Conservation (phyloP, 2,329 filamentous ascomycete genomes). For the Didymella sp. region DNA sequence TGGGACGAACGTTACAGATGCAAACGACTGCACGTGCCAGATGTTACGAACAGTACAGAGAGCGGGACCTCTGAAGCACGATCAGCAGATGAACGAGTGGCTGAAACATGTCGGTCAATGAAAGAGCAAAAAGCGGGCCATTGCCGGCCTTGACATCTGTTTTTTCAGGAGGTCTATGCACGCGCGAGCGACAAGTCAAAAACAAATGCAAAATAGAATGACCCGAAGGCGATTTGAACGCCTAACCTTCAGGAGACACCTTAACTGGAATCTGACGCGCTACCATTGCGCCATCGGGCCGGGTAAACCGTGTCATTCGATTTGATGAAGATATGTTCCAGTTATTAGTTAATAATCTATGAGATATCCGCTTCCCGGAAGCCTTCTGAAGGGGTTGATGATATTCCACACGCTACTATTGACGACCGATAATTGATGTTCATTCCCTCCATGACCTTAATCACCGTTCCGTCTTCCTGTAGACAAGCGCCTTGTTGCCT, state of each 20-base stretch:
- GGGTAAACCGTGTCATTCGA: slow-evolving; percentile 22
- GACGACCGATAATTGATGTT: too few species aligned
- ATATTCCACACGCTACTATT: background rate
- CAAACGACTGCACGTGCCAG: background rate
- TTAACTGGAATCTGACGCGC: slow-evolving; percentile 26
- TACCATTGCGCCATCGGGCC: slow-evolving; percentile 26
- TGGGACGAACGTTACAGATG: background rate
- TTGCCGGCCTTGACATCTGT: background rate
- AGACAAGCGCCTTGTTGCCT: background rate
- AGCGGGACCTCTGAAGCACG: slow-evolving; percentile 2
- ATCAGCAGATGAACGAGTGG: slow-evolving; percentile 1
- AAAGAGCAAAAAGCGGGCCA: slow-evolving; percentile 10
- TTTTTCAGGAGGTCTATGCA: background rate
- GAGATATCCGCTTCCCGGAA: too few species aligned
- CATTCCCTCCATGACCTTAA: too few species aligned
- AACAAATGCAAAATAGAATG: slow-evolving; percentile 16
- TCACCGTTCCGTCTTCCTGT: too few species aligned
- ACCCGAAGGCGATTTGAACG: slow-evolving; percentile 25
- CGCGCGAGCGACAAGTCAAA: background rate
- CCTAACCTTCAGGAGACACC: slow-evolving; percentile 25
- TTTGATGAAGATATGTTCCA: background rate
- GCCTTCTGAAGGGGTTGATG: background rate
- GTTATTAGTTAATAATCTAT: background rate
- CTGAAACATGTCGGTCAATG: slow-evolving; percentile 15
- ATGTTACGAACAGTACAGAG: slow-evolving; percentile 2